Base-by-base conservation (phyloP, 2,329 filamentous ascomycete genomes). In the Elsinoe australis region DNA sequence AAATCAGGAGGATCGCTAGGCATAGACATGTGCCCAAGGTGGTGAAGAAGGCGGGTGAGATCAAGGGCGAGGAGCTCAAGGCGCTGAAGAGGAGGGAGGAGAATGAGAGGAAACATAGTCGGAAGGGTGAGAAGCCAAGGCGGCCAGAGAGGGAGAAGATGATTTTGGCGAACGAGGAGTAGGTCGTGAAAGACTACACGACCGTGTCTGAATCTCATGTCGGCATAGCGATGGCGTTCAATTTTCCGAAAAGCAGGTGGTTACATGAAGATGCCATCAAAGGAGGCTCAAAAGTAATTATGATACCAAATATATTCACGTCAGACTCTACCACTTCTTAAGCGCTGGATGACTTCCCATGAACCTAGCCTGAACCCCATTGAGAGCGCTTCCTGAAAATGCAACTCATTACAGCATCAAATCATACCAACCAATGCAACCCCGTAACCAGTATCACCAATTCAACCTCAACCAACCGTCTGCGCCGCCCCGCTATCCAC, bases 1-100 rank as follows among this genome's bases (percentile, higher is more conserved):
- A 98, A 68, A 85, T 98, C 57, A 79, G 81, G 58, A 79, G 94
- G 48, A 98, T 98, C 65, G 83, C 83, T 59, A 78, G 88, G 46
- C 92, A 98, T 67, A 80, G 92, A 53, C 92, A 96, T 68, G 70
- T 95, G 53, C 92, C 92, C 15, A 87, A 88, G 73, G 80, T 88
- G 50, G 80, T 96, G 56, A 95, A 95, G 82, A 96, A 95, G 78
- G 90, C 90, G 3, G 81, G 77, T 41, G 85, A 95, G 72, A 96
- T 96, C 69, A 98, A 98, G 79, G 71, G 71, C 50, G 87, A 94
- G 62, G 92, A 96, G 67, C 66, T 95, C 59, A 81, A 80, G 66
- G 79, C 86, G 26, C 85, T 95, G 65, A 95, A 94, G 79, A 76
- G 87, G 58, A 82, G 82, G 58, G 86, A 95, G 61, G 92, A 98